Percentiles rank a stretch among this genome's conserved stretches.
These are phyloP conservation scores for Trichoderma erinaceum DNA, from an alignment of 495 filamentous ascomycete species.

Conservation along the genomic window DNA sequence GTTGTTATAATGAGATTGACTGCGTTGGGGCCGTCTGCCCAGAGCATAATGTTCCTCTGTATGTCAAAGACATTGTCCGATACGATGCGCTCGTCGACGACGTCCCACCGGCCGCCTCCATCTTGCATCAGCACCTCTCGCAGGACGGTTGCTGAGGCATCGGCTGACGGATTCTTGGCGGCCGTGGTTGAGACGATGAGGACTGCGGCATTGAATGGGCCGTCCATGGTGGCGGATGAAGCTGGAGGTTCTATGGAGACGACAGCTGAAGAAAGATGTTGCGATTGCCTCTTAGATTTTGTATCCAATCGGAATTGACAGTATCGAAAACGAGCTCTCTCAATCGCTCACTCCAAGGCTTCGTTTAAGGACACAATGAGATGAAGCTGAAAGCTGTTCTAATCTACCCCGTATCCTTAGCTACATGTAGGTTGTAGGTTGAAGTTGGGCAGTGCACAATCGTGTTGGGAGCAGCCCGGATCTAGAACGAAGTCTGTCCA, in stretches of 20 bases:
- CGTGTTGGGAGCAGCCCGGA: too few relatives aligned
- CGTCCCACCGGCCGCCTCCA: slow-evolving; percentile 60
- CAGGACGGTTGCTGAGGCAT: slow-evolving; percentile 60
- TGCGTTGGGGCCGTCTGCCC: slow-evolving; percentile 57
- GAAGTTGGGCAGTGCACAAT: too few relatives aligned
- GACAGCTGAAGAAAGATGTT: slow-evolving; percentile 16
- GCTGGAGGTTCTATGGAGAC: background rate
- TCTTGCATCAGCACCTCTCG: slow-evolving; percentile 59
- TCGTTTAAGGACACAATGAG: too few relatives aligned
- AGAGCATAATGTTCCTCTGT: slow-evolving; percentile 60
- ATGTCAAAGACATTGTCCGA: slow-evolving; percentile 70
- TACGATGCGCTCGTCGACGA: slow-evolving; percentile 67
- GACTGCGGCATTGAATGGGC: slow-evolving; percentile 58
- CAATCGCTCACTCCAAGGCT: too few relatives aligned
- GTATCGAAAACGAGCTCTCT: too few relatives aligned
- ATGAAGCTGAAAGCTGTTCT: too few relatives aligned
- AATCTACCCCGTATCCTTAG: too few relatives aligned
- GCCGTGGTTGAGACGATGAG: slow-evolving; percentile 94
- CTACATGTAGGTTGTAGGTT: too few relatives aligned
- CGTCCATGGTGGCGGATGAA: slow-evolving; percentile 4
- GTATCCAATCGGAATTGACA: background rate
- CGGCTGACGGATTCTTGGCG: slow-evolving; percentile 69
- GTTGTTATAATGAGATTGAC: slow-evolving; percentile 78
- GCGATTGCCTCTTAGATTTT: background rate
- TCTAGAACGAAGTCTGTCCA: too few relatives aligned